These are phyloP conservation scores for Dictyostelium firmibasis DNA, from an alignment of 78 protist genomes.

Conservation along the genomic window DNA sequence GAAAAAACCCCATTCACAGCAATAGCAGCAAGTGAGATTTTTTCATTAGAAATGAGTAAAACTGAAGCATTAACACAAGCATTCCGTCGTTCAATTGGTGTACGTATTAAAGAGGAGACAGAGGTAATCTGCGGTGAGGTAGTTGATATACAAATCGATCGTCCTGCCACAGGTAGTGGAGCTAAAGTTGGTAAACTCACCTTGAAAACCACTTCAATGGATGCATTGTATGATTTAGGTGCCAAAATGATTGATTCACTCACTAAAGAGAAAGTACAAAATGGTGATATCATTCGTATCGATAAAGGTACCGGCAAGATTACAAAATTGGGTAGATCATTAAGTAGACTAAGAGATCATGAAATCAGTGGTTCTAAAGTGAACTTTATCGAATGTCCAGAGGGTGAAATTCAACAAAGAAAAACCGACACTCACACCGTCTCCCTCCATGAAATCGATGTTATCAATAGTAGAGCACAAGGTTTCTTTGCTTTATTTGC, in stretches of 20 bases:
- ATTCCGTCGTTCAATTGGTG: slow-evolving; percentile 97
- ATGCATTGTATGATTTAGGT: slow-evolving; percentile 99
- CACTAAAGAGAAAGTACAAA: slow-evolving; percentile 95
- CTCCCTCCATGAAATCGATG: slow-evolving; percentile 98
- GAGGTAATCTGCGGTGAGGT: slow-evolving; percentile 99
- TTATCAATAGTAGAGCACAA: slow-evolving; percentile 97
- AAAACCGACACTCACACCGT: slow-evolving; percentile 97
- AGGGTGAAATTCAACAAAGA: slow-evolving; percentile 96
- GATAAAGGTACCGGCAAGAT: slow-evolving; percentile 99
- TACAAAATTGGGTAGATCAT: slow-evolving; percentile 96
- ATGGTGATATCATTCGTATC: slow-evolving; percentile 96
- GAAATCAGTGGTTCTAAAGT: slow-evolving; percentile 95
- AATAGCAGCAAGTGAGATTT: slow-evolving; percentile 97
- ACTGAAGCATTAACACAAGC: slow-evolving; percentile 99
- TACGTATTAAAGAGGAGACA: slow-evolving; percentile 98
- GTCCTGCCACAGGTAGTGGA: slow-evolving; percentile 88
- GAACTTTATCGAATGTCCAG: slow-evolving; percentile 96
- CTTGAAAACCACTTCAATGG: slow-evolving; percentile 99
- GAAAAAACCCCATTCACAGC: slow-evolving; percentile 94
- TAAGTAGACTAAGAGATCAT: slow-evolving; percentile 94
- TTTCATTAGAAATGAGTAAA: slow-evolving; percentile 98
- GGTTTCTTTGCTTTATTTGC: slow-evolving; percentile 98
- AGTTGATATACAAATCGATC: slow-evolving; percentile 94
- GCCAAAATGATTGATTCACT: slow-evolving; percentile 99
- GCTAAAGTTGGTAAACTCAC: slow-evolving; percentile 96